Evolutionary conservation across 2,329 filamentous ascomycete genomes (phyloP).

Genomic region (Paraconiothyrium brasiliense): DNA sequence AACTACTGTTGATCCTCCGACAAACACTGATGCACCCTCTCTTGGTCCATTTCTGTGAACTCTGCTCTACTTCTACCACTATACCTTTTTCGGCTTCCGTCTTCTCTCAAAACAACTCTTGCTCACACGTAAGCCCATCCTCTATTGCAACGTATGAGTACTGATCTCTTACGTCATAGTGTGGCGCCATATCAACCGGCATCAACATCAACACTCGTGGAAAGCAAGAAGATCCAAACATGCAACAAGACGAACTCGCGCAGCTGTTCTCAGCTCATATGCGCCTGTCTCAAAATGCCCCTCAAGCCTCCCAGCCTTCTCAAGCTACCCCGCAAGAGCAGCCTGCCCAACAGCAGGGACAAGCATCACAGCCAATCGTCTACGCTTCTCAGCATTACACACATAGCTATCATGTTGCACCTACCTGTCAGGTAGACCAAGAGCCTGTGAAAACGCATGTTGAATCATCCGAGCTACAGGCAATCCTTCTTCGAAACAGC

Average conservation of each 20-base stretch:
- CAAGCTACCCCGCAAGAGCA: conserved; percentile 50
- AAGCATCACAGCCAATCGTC: conserved; percentile 61
- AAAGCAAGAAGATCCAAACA: conserved; percentile 50
- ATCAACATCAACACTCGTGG: conserved; percentile 56
- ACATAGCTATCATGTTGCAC: conserved; percentile 74
- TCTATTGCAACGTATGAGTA: conserved; percentile 23
- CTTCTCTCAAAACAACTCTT: conserved; percentile 56
- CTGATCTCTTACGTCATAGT: conserved; percentile 55
- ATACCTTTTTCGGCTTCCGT: conserved; percentile 53
- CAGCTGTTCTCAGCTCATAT: conserved; percentile 80
- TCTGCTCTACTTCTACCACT: conserved; percentile 51
- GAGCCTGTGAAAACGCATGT: conserved; percentile 45
- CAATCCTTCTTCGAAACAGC: conserved; percentile 70
- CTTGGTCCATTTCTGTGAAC: conserved; percentile 49
- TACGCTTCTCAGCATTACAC: conserved; percentile 88
- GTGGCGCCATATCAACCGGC: conserved; percentile 52
- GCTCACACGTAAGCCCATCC: conserved; percentile 56
- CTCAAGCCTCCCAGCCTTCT: conserved; percentile 54
- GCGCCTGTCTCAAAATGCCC: conserved; percentile 61
- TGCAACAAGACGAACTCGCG: conserved; percentile 83
- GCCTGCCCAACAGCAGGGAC: conserved; percentile 27
- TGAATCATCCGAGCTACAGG: conserved; percentile 58
- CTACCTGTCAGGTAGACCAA: conserved; percentile 39
- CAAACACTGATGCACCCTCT: conserved; percentile 46
- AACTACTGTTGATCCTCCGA: conserved; percentile 28